Evolutionary conservation across 2,329 filamentous ascomycete genomes (phyloP).

Genomic region (Metarhizium sp.): DNA sequence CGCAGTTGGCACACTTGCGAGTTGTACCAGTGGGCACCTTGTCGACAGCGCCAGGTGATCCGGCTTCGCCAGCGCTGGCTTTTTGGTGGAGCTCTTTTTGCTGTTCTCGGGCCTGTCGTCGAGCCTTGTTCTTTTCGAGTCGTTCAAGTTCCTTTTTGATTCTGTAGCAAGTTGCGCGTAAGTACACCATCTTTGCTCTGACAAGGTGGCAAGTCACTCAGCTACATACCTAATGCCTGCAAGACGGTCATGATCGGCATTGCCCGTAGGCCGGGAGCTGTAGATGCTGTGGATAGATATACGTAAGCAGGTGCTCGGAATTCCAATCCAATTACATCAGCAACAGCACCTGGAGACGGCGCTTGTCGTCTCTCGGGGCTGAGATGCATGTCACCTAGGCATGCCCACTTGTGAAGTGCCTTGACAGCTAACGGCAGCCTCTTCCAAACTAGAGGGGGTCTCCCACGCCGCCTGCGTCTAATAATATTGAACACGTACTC

Average conservation of each 20-base stretch:
- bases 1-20: conserved; percentile 95
- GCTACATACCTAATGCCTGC: conserved; percentile 28
- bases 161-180: conserved; percentile 13
- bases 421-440: conserved; percentile 10
- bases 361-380: conserved; percentile 12
- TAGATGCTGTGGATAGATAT: conserved; percentile 36
- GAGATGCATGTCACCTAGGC: conserved; percentile 8
- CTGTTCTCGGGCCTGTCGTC: conserved; percentile 81
- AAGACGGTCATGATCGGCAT: conserved; percentile 42
- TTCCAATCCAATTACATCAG: conserved; percentile 24
- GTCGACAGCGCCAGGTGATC: conserved; percentile 40
- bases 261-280: conserved; percentile 37
- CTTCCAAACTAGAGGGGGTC: conserved; percentile 9
- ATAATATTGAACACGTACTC: conserved; percentile 45
- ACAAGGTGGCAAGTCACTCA: not conserved
- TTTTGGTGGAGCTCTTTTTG: conserved; percentile 60
- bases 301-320: conserved; percentile 28
- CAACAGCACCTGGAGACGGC: conserved; percentile 18
- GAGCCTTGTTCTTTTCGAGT: conserved; percentile 84
- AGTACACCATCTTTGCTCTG: not conserved
- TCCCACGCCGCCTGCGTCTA: conserved; percentile 1
- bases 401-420: conserved; percentile 13
- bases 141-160: conserved; percentile 62
- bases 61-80: conserved; percentile 32
- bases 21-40: conserved; percentile 58